Base-by-base conservation (phyloP, 495 filamentous ascomycete genomes). In the Aspergillus wentii region DNA sequence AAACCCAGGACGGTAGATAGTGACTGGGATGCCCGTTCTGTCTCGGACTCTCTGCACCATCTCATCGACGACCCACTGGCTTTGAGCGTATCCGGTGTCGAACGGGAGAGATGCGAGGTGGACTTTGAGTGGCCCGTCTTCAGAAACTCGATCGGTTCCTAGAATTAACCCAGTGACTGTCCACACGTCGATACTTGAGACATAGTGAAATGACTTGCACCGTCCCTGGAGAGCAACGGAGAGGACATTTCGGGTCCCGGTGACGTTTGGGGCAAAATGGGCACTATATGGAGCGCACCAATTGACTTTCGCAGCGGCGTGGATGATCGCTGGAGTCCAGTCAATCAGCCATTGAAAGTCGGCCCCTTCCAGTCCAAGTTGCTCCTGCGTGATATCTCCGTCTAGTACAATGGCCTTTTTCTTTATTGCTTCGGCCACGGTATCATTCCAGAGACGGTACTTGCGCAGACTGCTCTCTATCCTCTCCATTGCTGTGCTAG, bases 1-100 rank as follows among this genome's bases (percentile, higher is more conserved):
- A 27, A 57, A 54, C 0, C 56, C 52, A 4, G 50, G 50, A 0
- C 56, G 48, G 36, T 60, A 49, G n/a, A 60, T 52, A 8, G 37
- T 20, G 1, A 40, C 17, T 0, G 56, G 48, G 9, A 54, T 21
- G 2, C 52, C 47, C n/a, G n/a, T n/a, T 9, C 43, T 40, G 2
- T 37, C 38, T 19, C 33, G 33, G 33, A 43, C 19, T 1, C 49
- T 21, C 11, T 34, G 40, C 13, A 55, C 33, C 38, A 57, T 48
- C 6, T 39, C 9, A 15, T 61, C 49, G 3, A 49, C 47, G 3
- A 46, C 44, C 44, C 38, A 52, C 28, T 59, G 32, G 28, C 46
- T 56, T 21, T 44, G 34, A 1, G 56, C 33, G 31, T 61, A 61
- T 3, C 54, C 54, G 0, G 30, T 34, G 19, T 56, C 44, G 21